Evolutionary conservation across 1,284 basidiomycete species (phyloP).

Genomic region (Tilletia caries): DNA sequence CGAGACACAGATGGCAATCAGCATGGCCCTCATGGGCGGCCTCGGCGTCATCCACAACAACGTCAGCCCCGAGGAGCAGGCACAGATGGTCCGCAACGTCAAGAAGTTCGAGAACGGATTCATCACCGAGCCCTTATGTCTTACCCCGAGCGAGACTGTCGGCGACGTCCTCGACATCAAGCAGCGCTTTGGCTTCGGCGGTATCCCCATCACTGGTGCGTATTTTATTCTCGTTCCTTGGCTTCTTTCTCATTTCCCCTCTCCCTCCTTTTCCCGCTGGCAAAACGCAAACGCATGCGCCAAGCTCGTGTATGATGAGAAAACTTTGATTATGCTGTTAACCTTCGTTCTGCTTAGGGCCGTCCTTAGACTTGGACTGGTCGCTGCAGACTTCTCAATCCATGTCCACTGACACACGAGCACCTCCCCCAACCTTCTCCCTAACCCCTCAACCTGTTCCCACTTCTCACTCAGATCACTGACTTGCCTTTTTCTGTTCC

Average conservation of each 20-base stretch:
- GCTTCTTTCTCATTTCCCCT: background rate
- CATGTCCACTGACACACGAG: slow-evolving; percentile 54
- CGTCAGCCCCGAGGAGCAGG: slow-evolving; percentile 80
- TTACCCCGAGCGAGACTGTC: slow-evolving; percentile 74
- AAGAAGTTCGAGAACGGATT: slow-evolving; percentile 96
- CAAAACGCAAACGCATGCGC: background rate
- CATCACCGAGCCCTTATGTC: slow-evolving; percentile 80
- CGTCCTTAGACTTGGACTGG: slow-evolving; percentile 64
- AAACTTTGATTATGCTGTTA: slow-evolving; percentile 57
- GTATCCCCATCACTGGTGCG: slow-evolving; percentile 94
- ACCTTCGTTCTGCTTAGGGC: slow-evolving; percentile 86
- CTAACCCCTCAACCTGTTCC: background rate
- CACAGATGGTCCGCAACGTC: slow-evolving; percentile 92
- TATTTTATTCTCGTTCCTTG: no score
- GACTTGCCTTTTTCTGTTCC: background rate
- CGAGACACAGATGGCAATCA: slow-evolving; percentile 92
- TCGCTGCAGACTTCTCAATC: slow-evolving; percentile 65
- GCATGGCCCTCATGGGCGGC: slow-evolving; percentile 66
- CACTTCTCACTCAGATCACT: background rate
- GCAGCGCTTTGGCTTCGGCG: slow-evolving; percentile 85
- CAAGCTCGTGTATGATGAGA: slow-evolving; percentile 58
- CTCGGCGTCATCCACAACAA: slow-evolving; percentile 99
- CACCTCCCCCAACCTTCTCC: background rate
- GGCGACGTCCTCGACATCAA: slow-evolving; percentile 93
- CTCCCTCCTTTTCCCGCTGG: background rate